Conservation (phyloP, 805 yeast genomes). For the Cyberlindnera xishuangbannaensis region DNA sequence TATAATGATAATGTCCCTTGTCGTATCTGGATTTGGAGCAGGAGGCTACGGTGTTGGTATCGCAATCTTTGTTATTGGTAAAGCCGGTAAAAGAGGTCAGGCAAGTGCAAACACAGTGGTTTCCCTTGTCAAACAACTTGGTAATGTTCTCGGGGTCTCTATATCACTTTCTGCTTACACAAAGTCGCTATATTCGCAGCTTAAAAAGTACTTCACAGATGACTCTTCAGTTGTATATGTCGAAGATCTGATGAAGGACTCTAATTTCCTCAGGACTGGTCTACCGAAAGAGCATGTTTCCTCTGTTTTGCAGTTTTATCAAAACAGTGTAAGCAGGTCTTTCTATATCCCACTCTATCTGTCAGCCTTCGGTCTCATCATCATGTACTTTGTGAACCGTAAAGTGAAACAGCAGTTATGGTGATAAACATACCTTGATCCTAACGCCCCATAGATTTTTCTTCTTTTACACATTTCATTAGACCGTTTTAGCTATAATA, state of each 20-base stretch:
- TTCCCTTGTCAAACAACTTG: conserved; percentile 37
- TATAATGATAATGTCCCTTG: conserved; percentile 24
- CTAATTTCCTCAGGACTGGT: conserved; percentile 12
- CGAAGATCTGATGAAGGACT: conserved; percentile 13
- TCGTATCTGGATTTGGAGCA: conserved; percentile 32
- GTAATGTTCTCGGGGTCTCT: conserved; percentile 40
- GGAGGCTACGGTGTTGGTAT: conserved; percentile 37
- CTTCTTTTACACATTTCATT: no score
- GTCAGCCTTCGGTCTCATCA: conserved; percentile 8
- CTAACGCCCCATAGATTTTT: background rate
- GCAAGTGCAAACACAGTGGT: conserved; percentile 42
- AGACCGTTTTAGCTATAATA: no score
- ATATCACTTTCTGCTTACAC: conserved; percentile 31
- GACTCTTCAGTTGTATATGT: conserved; percentile 4
- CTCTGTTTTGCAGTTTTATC: conserved; percentile 15
- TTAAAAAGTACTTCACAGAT: conserved; percentile 23
- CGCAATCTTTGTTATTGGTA: conserved; percentile 34
- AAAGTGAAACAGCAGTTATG: conserved; percentile 7
- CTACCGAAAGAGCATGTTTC: conserved; percentile 10
- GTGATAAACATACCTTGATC: background rate
- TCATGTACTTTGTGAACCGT: conserved; percentile 13
- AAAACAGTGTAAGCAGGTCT: conserved; percentile 9
- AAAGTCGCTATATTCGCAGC: conserved; percentile 23
- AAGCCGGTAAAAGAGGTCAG: conserved; percentile 36
- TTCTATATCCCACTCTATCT: conserved; percentile 16